Evolutionary conservation across 2,329 filamentous ascomycete species (phyloP).

Genomic region (Endoconidiophora laricicola): DNA sequence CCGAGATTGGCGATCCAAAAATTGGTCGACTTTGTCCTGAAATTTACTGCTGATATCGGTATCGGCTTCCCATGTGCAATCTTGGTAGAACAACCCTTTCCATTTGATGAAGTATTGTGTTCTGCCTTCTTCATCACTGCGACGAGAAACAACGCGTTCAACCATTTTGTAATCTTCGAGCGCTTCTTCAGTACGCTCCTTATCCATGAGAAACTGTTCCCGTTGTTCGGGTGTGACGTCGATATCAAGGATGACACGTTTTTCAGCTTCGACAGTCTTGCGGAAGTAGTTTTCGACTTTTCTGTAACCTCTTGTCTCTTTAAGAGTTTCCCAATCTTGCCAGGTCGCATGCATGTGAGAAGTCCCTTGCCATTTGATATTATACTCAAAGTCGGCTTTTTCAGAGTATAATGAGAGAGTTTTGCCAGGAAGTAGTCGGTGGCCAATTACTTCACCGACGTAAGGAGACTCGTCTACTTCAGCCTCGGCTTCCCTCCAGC

Average conservation of each 20-base stretch:
- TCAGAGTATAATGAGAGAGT: conserved; percentile 39
- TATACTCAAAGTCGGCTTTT: conserved; percentile 70
- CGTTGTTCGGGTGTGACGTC: conserved; percentile 69
- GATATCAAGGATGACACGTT: conserved; percentile 59
- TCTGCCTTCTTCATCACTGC: conserved; percentile 55
- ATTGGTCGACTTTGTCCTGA: conserved; percentile 82
- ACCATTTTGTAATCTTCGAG: conserved; percentile 82
- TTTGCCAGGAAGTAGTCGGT: conserved; percentile 56
- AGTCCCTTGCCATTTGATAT: conserved; percentile 93
- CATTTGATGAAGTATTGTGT: conserved; percentile 92
- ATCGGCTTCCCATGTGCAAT: conserved; percentile 82
- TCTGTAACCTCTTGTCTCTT: conserved; percentile 65
- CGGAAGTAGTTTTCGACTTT: conserved; percentile 91
- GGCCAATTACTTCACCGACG: conserved; percentile 81
- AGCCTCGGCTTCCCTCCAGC: conserved; percentile 46
- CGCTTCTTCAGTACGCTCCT: conserved; percentile 77
- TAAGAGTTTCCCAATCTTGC: conserved; percentile 63
- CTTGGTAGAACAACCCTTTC: conserved; percentile 86
- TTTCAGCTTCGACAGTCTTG: conserved; percentile 64
- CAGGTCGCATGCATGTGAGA: conserved; percentile 93
- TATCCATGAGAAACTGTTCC: conserved; percentile 89
- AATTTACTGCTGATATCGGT: conserved; percentile 60
- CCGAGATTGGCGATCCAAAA: conserved; percentile 65
- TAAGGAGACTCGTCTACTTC: conserved; percentile 66
- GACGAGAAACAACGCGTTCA: conserved; percentile 76